A percentile compares a stretch with the other conserved stretches of the same genome.
phyloP scores from a whole-genome alignment of 2,329 filamentous ascomycete species.

The Gaeumannomyces sp. region DNA sequence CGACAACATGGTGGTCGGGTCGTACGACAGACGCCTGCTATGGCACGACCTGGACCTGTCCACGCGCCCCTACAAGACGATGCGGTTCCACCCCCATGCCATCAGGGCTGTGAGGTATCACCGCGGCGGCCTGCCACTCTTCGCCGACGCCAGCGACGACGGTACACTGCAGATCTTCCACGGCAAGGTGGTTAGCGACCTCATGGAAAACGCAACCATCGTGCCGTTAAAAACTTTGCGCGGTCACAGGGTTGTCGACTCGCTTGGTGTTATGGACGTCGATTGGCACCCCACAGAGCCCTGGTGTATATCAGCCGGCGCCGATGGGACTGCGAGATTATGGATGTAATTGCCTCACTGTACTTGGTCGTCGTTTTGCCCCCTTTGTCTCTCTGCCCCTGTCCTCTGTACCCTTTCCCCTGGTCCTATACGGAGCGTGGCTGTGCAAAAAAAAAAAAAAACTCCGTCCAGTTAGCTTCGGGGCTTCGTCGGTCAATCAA shows the following conservation, averaged over 20 bases:
- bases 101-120: conserved; percentile 89
- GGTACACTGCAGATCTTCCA: conserved; percentile 95
- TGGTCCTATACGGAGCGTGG: background rate
- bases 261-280: conserved; percentile 85
- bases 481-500: no score
- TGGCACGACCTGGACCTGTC: conserved; percentile 98
- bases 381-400: background rate
- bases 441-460: no score
- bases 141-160: conserved; percentile 93
- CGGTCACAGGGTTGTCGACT: conserved; percentile 80
- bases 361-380: background rate
- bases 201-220: conserved; percentile 94
- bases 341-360: conserved; percentile 55
- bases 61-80: conserved; percentile 86
- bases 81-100: conserved; percentile 89
- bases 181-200: conserved; percentile 86
- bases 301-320: conserved; percentile 90
- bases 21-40: conserved; percentile 86
- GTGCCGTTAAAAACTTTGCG: conserved; percentile 91
- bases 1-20: conserved; percentile 89
- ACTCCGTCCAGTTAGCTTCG: no score
- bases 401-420: background rate
- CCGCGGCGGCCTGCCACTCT: conserved; percentile 69
- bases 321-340: conserved; percentile 84
- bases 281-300: conserved; percentile 95